These are phyloP conservation scores for Antitrichia curtipendula DNA, from an alignment of 225 moss, liverwort and hornwort genomes.

Conservation along the genomic window DNA sequence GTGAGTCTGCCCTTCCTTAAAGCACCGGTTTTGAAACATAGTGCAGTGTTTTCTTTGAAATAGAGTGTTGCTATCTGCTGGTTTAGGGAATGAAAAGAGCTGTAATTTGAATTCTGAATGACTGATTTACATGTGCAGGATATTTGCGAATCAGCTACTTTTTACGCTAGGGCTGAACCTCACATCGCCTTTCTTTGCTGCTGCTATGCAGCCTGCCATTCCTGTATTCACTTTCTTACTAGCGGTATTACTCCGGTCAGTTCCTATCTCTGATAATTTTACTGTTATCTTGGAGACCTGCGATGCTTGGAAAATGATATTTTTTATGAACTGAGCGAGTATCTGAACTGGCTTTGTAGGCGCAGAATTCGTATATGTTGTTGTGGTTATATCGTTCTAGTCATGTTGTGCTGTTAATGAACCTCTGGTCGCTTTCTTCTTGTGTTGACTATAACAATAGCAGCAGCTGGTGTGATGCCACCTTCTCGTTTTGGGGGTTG, in stretches of 20 bases:
- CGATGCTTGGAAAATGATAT: not conserved
- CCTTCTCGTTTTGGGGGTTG: not conserved
- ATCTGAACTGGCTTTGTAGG: not conserved
- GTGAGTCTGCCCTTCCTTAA: slow-evolving; percentile 16
- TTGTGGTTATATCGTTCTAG: not conserved
- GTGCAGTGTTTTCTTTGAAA: not conserved
- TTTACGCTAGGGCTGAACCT: slow-evolving; percentile 75
- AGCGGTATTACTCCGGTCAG: slow-evolving; percentile 68
- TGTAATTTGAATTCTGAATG: not conserved
- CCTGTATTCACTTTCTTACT: slow-evolving; percentile 84
- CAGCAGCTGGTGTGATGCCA: not conserved
- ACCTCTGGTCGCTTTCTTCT: not conserved
- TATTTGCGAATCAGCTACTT: slow-evolving; percentile 83
- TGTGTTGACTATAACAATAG: not conserved
- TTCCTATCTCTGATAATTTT: slow-evolving; percentile 2
- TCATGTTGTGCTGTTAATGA: not conserved
- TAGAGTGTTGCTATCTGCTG: not conserved
- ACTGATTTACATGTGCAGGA: slow-evolving; percentile 28
- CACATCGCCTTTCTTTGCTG: slow-evolving; percentile 73
- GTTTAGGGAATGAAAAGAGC: not conserved
- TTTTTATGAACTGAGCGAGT: not conserved
- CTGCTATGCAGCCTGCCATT: slow-evolving; percentile 69
- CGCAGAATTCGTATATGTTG: not conserved
- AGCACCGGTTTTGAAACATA: not conserved
- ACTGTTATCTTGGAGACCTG: not conserved